These are phyloP conservation scores for Rhizopus sp. DNA, from an alignment of 371 early-diverging fungal genomes.

Conservation along the genomic window DNA sequence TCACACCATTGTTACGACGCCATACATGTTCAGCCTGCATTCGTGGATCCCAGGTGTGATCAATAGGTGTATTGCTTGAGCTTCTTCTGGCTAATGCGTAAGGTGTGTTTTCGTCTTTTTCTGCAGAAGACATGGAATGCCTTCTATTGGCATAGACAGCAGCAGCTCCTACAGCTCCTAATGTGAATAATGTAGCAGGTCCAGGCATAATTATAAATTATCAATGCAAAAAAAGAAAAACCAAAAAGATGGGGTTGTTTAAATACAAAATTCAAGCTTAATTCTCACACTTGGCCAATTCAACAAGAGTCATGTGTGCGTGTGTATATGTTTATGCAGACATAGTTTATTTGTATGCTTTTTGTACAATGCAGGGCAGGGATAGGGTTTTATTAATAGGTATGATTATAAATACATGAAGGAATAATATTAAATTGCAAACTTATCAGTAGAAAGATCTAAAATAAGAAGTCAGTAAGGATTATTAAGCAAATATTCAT, in stretches of 20 bases:
- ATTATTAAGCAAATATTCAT: neutral
- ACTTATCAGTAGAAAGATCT: neutral
- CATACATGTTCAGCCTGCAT: slow-evolving; percentile 45
- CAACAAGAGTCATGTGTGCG: no score
- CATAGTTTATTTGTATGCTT: no score
- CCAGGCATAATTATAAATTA: slow-evolving; percentile 36
- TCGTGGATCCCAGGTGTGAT: slow-evolving; percentile 32
- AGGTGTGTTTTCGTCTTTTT: slow-evolving; percentile 19
- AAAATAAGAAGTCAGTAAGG: neutral
- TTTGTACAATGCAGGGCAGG: no score
- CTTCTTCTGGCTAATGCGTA: slow-evolving; percentile 36
- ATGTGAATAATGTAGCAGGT: slow-evolving; percentile 41
- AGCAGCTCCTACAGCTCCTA: slow-evolving; percentile 49
- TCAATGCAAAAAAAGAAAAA: neutral
- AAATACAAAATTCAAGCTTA: no score
- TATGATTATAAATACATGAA: neutral
- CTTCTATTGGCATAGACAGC: slow-evolving; percentile 33
- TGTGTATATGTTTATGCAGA: no score
- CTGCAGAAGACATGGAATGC: slow-evolving; percentile 14
- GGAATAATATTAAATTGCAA: slow-evolving; percentile 1
- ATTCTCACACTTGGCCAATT: no score
- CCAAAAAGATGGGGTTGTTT: neutral
- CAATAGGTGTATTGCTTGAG: slow-evolving; percentile 29
- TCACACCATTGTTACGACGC: slow-evolving; percentile 48
- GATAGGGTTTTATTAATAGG: no score